phyloP scores from a whole-genome alignment of 164 flowering plant genomes.

The Aristolochia contorta region DNA sequence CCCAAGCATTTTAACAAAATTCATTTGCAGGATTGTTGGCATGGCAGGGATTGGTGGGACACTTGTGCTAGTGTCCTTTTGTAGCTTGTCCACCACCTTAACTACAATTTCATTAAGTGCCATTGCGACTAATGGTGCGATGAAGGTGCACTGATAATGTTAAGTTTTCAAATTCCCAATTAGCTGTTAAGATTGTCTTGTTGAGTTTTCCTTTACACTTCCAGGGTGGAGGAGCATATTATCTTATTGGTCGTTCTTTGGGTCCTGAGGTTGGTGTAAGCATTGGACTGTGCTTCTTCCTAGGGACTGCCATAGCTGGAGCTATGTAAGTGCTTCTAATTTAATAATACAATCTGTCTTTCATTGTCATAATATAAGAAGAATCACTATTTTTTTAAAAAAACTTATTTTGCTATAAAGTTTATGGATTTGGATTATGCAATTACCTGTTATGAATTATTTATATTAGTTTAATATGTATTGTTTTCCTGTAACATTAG shows the following conservation, averaged over 20 bases:
- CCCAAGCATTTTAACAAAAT: no score
- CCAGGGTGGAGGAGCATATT: slow-evolving; percentile 99
- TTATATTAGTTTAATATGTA: no score
- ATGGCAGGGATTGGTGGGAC: slow-evolving; percentile 97
- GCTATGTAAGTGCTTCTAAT: slow-evolving; percentile 56
- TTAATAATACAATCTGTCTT: no score
- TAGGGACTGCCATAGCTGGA: slow-evolving; percentile 99
- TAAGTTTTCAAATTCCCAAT: neutral
- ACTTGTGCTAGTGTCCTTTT: slow-evolving; percentile 72
- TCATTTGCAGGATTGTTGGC: slow-evolving; percentile 79
- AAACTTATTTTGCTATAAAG: no score
- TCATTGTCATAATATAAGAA: no score
- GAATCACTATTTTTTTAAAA: no score
- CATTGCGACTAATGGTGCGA: slow-evolving; percentile 99
- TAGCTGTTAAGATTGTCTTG: no score
- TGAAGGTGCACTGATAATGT: slow-evolving; percentile 57
- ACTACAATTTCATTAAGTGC: slow-evolving; percentile 94
- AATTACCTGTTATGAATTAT: no score
- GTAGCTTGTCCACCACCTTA: slow-evolving; percentile 89
- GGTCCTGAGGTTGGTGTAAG: slow-evolving; percentile 99
- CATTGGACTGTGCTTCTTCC: slow-evolving; percentile 95
- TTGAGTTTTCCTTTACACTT: slow-evolving; percentile 1
- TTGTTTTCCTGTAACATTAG: no score
- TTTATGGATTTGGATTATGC: no score
- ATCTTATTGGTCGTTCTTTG: slow-evolving; percentile 99